A percentile compares a stretch with the other conserved stretches of the same genome.
Conservation (phyloP, 164 flowering plant species). For the Annona squamosa region DNA sequence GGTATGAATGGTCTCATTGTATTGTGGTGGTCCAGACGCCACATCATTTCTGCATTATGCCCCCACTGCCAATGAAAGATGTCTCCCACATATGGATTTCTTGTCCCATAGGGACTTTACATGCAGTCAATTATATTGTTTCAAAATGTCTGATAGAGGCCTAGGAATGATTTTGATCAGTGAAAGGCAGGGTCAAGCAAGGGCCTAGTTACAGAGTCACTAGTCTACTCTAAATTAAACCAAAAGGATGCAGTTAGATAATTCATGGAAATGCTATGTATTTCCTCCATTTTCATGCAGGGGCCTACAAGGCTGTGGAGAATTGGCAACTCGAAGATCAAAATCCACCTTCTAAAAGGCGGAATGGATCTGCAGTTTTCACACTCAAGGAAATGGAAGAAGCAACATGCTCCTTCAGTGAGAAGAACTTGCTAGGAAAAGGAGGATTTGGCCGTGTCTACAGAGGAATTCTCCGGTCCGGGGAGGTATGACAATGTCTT, state of each 20-base stretch:
- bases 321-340: constrained; percentile 68
- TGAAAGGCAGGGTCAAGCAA: not conserved
- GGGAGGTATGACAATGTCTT: constrained; percentile 54
- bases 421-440: constrained; percentile 73
- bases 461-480: constrained; percentile 69
- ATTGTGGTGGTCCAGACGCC: not conserved
- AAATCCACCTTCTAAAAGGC: constrained; percentile 40
- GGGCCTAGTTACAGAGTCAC: not conserved
- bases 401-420: constrained; percentile 77
- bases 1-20: not conserved
- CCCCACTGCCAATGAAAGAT: not conserved
- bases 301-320: constrained; percentile 68
- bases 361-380: constrained; percentile 64
- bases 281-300: constrained; percentile 27
- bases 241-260: not conserved
- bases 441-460: constrained; percentile 96
- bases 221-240: not conserved
- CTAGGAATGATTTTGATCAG: not conserved
- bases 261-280: not conserved
- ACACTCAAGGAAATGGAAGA: constrained; percentile 94
- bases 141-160: not conserved
- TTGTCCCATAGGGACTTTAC: not conserved
- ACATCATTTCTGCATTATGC: not conserved
- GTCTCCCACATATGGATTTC: not conserved
- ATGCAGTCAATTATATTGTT: too few species aligned